Base-by-base conservation (phyloP, 257 asterid species). In the Schizonepeta tenuifolia region DNA sequence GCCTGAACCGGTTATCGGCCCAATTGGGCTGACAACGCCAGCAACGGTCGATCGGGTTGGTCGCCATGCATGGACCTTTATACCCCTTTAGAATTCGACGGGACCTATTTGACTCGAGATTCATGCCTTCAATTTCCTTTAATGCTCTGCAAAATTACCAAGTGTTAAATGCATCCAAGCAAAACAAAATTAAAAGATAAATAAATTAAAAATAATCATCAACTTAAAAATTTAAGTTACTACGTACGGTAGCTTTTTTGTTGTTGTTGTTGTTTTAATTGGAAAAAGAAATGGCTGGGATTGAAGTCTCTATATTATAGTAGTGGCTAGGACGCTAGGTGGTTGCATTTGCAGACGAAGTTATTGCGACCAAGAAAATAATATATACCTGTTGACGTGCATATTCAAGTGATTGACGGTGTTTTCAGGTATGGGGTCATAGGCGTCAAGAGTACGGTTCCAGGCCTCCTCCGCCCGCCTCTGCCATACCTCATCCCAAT, bases 41-140 rank as follows among this genome's bases (percentile, higher is more conserved):
- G 71, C 97, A 88, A 0, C 78, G 43, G 75, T 90, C 97, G 10
- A 90, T 86, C 2, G 97, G 96, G 79, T 88, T 90, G 26, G 87
- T 84, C 20, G 86, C 89, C 67, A 13, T 24, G 81, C 97, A 88
- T 8, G 78, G 51, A 4, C 82, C 81, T 0, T 3, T 18, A 10
- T 46, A 50, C 10, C 24, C 67, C 14, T 24, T 53, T 49, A 35
- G 65, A 0, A 9, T 1, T 43, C 86, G 83, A 1, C 89, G 79
- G 3, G 83, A 80, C 58, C 56, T 10, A 20, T 82, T 82, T 6
- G 51, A 31, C 2, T 7, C 33, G 17, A 28, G 7, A 4, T 44
- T 21, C 2, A 0, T 17, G 7, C 51, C 18, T 46, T 46, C 51
- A 46, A 54, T 3, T 31, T 71, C 82, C 7, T 62, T 69, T 1